Percentiles rank a stretch among this genome's conserved stretches.
Evolutionary conservation across 2,329 filamentous ascomycete species (phyloP).

Genomic region (Fusarium sp.): DNA sequence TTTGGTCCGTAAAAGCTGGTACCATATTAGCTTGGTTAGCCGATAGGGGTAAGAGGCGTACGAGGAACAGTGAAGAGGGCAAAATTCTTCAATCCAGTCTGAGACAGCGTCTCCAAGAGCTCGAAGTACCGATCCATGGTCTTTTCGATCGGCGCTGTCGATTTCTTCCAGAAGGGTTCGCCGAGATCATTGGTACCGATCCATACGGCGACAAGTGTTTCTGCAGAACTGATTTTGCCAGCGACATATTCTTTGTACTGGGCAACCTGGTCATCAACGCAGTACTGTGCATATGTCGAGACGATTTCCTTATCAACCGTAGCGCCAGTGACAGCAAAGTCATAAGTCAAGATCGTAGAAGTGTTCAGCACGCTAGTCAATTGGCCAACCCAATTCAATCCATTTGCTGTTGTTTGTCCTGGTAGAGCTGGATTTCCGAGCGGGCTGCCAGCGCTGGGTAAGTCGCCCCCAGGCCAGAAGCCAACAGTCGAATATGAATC

Average conservation of each 20-base stretch:
- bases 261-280: constrained; percentile 24
- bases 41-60: background rate
- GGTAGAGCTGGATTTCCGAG: constrained; percentile 19
- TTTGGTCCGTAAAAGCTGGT: constrained; percentile 14
- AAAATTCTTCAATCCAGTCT: constrained; percentile 18
- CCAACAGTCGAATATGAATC: constrained; percentile 31
- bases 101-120: constrained; percentile 3
- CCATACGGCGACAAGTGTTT: constrained; percentile 27
- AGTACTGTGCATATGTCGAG: constrained; percentile 13
- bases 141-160: background rate
- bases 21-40: rapidly evolving
- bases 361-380: constrained; percentile 17
- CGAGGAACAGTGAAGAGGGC: constrained; percentile 16
- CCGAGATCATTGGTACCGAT: constrained; percentile 33
- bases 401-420: constrained; percentile 24
- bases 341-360: constrained; percentile 14
- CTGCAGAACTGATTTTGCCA: background rate
- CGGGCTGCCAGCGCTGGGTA: background rate
- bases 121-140: constrained; percentile 16
- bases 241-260: constrained; percentile 26
- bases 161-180: constrained; percentile 25
- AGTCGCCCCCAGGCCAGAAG: constrained; percentile 19
- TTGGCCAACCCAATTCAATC: constrained; percentile 31
- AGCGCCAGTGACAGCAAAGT: constrained; percentile 30
- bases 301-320: constrained; percentile 28